Base-by-base conservation (phyloP, 1,284 basidiomycete species). In the Fomitopsis pinicola region DNA sequence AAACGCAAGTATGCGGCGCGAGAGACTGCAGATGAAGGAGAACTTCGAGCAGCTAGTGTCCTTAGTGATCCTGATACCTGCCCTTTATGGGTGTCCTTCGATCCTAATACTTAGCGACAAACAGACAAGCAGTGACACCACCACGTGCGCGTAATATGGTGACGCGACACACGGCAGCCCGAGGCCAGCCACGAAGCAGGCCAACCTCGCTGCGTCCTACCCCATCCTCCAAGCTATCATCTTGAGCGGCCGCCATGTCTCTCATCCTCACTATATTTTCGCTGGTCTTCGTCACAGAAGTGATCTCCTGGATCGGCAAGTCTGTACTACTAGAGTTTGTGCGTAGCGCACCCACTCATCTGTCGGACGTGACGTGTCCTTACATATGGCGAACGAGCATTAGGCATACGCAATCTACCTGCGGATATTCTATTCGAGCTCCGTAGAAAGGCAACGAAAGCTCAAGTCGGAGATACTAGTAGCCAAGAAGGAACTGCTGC, bases 271-370 rank as follows among this genome's bases (percentile, higher is more conserved):
- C 90, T 42, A 90, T 97, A 64, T 93, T 97, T 71, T 73, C 82
- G 28, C 81, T 95, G 62, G 91, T 94, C 35, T 86, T 96, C 67
- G 67, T 92, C 62, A 89, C 91, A 7, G 89, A 95, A 72, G 78
- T 93, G 65, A 82, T 97, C 63, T 84, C 88, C 59, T 96, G 94
- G 94, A 83, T 96, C 61, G 95, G 95, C 57, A 85, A 93, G 72
- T 85, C 89, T 19, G 88, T 92, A 26, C 80, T 97, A 17, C 82
- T 91, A 62, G 89, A 92, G 60, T 73, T 88, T 62, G 94, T 95
- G 67, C 42, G 42, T 56, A 50, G 30, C 10, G 17, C 42, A 15
- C 40, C 12, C 17, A 28, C 17, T 4, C 36, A 30, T 10, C 35
- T 50, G 15, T 19, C 48, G 35, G 19, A 38, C 28, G 52, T 38